Evolutionary conservation across 75 land plant genomes (phyloP).

Genomic region (Pinus tabuliformis): DNA sequence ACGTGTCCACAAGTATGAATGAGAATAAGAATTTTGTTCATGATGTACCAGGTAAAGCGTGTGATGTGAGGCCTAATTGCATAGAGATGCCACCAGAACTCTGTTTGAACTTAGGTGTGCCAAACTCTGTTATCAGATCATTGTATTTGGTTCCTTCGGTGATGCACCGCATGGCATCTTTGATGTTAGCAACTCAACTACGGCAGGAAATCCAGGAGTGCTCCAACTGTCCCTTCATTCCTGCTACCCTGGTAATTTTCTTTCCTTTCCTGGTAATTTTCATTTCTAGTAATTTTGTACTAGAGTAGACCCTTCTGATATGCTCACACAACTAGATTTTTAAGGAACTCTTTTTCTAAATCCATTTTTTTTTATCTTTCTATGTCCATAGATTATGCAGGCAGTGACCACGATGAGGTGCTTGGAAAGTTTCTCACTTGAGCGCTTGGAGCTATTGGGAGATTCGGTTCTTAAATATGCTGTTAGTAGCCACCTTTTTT

Average conservation of each 20-base stretch:
- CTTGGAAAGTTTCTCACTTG: conserved; percentile 78
- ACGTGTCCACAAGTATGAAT: neutral
- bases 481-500: conserved; percentile 76
- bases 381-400: conserved; percentile 63
- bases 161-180: conserved; percentile 78
- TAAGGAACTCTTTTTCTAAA: neutral
- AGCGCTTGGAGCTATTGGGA: conserved; percentile 86
- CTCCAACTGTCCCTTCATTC: conserved; percentile 27
- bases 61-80: neutral
- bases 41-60: conserved; percentile 2
- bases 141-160: conserved; percentile 84
- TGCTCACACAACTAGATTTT: neutral
- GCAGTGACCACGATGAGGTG: conserved; percentile 84
- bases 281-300: conserved; percentile 2
- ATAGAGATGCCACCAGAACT: conserved; percentile 94
- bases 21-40: neutral
- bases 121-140: conserved; percentile 48
- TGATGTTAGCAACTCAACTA: conserved; percentile 78
- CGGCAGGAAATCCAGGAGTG: conserved; percentile 42
- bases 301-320: neutral
- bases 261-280: conserved; percentile 39
- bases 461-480: conserved; percentile 94
- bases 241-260: conserved; percentile 51
- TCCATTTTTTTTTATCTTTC: neutral
- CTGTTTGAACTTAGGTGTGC: conserved; percentile 46